These are phyloP conservation scores for Cantharellus anzutake DNA, from an alignment of 768 basidiomycete species.

Conservation along the genomic window DNA sequence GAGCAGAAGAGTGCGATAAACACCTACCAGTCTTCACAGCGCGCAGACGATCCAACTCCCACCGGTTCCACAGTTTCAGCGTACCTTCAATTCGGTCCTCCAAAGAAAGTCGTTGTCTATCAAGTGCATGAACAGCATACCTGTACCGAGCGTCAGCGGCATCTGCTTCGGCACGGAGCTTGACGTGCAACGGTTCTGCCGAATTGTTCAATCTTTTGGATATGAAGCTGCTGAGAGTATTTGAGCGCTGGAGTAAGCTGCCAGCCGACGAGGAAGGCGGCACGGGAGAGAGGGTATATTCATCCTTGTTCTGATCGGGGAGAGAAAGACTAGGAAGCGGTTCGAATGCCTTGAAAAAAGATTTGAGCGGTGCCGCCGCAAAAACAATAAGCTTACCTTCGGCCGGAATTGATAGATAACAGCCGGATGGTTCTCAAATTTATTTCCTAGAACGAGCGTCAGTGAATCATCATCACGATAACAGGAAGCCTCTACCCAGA, in stretches of 20 bases:
- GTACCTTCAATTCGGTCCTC: conserved; percentile 78
- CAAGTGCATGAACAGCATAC: conserved; percentile 59
- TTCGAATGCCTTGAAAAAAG: too few species aligned
- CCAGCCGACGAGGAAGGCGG: conserved; percentile 26
- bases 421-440: conserved; percentile 57
- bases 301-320: background rate
- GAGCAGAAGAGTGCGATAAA: background rate
- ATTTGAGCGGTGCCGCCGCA: background rate
- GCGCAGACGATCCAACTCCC: conserved; percentile 68
- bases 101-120: conserved; percentile 64
- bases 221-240: conserved; percentile 49
- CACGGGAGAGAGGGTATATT: background rate
- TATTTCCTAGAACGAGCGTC: conserved; percentile 37
- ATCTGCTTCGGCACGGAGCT: conserved; percentile 58
- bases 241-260: conserved; percentile 47
- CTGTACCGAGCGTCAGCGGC: conserved; percentile 67
- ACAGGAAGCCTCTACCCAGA: conserved; percentile 10
- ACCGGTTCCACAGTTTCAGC: conserved; percentile 58
- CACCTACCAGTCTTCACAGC: conserved; percentile 63
- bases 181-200: conserved; percentile 48
- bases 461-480: background rate
- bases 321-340: too few species aligned
- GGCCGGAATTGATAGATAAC: conserved; percentile 73
- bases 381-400: conserved; percentile 29
- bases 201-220: conserved; percentile 19